Percentiles rank a stretch among this genome's conserved stretches.
Evolutionary conservation across 1,139 yeast genomes (phyloP).

Genomic region (Scheffersomyces segobiensis): DNA sequence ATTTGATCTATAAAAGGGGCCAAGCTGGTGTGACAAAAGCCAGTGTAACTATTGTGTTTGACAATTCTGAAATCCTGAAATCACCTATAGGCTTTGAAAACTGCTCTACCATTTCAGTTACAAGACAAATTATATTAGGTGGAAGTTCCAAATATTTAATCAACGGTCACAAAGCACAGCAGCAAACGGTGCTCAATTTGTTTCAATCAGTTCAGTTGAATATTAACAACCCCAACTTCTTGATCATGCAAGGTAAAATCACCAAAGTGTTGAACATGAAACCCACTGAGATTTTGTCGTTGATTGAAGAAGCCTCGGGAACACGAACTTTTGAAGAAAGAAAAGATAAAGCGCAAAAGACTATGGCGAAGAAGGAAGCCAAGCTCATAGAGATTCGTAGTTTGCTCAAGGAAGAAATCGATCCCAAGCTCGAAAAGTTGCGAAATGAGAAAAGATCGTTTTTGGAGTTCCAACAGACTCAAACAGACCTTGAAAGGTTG

Average conservation of each 20-base stretch:
- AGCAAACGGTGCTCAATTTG: conserved; percentile 83
- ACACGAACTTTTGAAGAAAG: conserved; percentile 94
- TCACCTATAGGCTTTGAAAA: conserved; percentile 90
- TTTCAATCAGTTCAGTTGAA: conserved; percentile 95
- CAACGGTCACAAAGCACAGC: conserved; percentile 96
- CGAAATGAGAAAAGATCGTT: conserved; percentile 80
- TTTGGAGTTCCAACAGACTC: conserved; percentile 83
- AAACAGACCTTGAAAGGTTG: conserved; percentile 75
- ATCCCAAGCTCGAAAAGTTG: conserved; percentile 83
- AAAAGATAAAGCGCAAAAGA: conserved; percentile 86
- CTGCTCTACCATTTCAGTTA: conserved; percentile 79
- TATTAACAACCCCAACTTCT: conserved; percentile 93
- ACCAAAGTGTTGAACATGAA: conserved; percentile 97
- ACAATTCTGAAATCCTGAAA: conserved; percentile 70
- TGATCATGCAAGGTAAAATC: conserved; percentile 98
- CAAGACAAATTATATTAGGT: conserved; percentile 88
- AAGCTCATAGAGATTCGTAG: conserved; percentile 77
- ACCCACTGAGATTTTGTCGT: conserved; percentile 81
- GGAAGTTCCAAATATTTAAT: conserved; percentile 91
- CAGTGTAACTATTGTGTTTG: conserved; percentile 92
- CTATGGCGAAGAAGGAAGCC: conserved; percentile 87
- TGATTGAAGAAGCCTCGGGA: conserved; percentile 98
- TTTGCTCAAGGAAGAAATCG: conserved; percentile 81
- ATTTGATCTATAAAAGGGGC: conserved; percentile 92
- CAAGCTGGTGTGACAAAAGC: conserved; percentile 99